These are phyloP conservation scores for Diaporthe humulicola DNA, from an alignment of 2,329 filamentous ascomycete species.

Conservation along the genomic window DNA sequence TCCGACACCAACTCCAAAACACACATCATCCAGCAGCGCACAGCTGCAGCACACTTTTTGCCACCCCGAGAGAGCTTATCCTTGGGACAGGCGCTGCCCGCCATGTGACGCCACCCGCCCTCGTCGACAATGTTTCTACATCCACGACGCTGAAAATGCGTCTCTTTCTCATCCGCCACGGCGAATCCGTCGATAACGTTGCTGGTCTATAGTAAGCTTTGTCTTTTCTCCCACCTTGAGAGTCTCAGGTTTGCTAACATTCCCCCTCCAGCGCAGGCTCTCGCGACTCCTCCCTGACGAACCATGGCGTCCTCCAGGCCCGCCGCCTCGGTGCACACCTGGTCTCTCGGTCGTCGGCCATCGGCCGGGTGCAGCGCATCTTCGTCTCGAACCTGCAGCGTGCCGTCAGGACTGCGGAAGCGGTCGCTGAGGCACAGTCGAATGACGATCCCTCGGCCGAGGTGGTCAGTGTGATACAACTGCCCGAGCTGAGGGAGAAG, in stretches of 20 bases:
- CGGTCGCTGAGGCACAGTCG: conserved; percentile 70
- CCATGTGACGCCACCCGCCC: conserved; percentile 13
- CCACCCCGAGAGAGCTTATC: background rate
- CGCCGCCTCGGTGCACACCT: conserved; percentile 77
- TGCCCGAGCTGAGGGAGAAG: conserved; percentile 75
- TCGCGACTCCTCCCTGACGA: conserved; percentile 84
- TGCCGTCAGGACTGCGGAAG: conserved; percentile 78
- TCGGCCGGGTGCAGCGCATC: conserved; percentile 67
- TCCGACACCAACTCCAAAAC: conserved; percentile 21
- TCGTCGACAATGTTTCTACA: conserved; percentile 11
- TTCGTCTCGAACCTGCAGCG: conserved; percentile 85
- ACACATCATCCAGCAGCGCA: background rate
- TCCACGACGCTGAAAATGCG: conserved; percentile 47
- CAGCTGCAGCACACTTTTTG: conserved; percentile 27
- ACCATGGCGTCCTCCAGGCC: conserved; percentile 86
- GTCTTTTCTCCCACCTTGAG: no score
- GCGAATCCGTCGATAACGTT: conserved; percentile 92
- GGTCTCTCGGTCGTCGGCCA: conserved; percentile 45
- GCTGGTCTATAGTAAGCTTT: conserved; percentile 76
- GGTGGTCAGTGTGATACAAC: conserved; percentile 49
- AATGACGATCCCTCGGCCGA: conserved; percentile 22
- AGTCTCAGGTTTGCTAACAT: conserved; percentile 66
- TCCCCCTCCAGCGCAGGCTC: conserved; percentile 72
- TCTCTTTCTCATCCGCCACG: conserved; percentile 86
- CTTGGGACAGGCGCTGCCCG: background rate